Conservation (phyloP, 495 filamentous ascomycete species). For the Hypoxylon fuscum region DNA sequence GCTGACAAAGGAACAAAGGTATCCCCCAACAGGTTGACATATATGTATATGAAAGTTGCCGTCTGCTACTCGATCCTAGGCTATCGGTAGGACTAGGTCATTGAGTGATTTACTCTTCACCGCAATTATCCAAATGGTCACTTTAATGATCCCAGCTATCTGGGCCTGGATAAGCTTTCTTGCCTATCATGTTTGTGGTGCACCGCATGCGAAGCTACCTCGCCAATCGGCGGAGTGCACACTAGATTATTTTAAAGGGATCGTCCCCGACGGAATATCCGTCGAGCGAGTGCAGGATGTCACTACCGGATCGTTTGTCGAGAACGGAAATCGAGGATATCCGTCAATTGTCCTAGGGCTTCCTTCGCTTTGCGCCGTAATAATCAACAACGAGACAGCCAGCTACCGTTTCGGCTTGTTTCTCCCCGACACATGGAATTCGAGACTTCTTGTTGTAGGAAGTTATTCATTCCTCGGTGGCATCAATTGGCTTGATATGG, state of each 20-base stretch:
- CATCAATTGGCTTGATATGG: constrained; percentile 64
- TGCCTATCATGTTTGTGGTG: constrained; percentile 16
- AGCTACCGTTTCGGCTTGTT: constrained; percentile 62
- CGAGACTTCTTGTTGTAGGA: constrained; percentile 51
- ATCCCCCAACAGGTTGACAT: no score
- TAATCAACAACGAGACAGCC: constrained; percentile 57
- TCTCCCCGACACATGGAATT: constrained; percentile 61
- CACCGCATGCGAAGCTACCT: constrained; percentile 26
- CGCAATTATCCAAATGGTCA: constrained; percentile 34
- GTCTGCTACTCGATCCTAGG: constrained; percentile 2
- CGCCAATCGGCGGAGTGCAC: constrained; percentile 36
- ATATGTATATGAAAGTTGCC: constrained; percentile 10
- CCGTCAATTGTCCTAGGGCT: constrained; percentile 52
- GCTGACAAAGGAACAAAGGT: no score
- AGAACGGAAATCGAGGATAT: constrained; percentile 50
- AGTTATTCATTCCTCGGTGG: constrained; percentile 59
- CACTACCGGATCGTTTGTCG: constrained; percentile 39
- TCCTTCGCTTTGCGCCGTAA: constrained; percentile 58
- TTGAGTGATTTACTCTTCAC: constrained; percentile 3
- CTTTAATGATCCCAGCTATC: constrained; percentile 4
- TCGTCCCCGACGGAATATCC: constrained; percentile 25
- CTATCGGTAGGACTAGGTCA: constrained; percentile 1
- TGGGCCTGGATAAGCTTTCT: constrained; percentile 27
- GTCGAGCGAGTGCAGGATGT: constrained; percentile 35
- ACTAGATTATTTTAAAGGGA: constrained; percentile 28